These are phyloP conservation scores for Fonsecaea erecta DNA, from an alignment of 2,329 filamentous ascomycete species.

Conservation along the genomic window DNA sequence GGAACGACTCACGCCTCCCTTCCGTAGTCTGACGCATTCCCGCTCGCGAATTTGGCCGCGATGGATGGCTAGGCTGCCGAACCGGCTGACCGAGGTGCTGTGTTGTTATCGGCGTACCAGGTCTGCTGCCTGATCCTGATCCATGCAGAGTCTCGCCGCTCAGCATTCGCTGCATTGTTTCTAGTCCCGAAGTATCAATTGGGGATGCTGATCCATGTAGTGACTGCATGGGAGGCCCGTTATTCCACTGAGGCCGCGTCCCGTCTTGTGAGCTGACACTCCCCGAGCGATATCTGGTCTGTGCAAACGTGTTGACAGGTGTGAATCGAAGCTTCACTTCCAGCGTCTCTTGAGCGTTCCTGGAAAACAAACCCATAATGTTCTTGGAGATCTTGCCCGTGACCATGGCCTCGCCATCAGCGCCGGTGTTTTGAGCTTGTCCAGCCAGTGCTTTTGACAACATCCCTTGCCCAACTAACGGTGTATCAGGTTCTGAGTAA, in stretches of 20 bases:
- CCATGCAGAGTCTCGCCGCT: constrained; percentile 43
- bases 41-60: constrained; percentile 34
- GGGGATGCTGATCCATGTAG: constrained; percentile 44
- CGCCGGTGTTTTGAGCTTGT: constrained; percentile 52
- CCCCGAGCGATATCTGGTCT: constrained; percentile 33
- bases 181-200: constrained; percentile 50
- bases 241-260: constrained; percentile 29
- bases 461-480: constrained; percentile 93
- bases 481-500: constrained; percentile 91
- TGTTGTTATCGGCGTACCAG: constrained; percentile 30
- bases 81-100: constrained; percentile 26
- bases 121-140: constrained; percentile 33
- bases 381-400: constrained; percentile 91
- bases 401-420: constrained; percentile 60
- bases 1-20: constrained; percentile 46
- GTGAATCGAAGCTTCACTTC: constrained; percentile 91
- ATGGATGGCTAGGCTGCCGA: constrained; percentile 24
- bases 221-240: constrained; percentile 20
- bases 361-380: constrained; percentile 79
- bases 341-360: constrained; percentile 79
- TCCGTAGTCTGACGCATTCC: constrained; percentile 43
- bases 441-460: constrained; percentile 80
- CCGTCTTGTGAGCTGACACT: constrained; percentile 37
- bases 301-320: constrained; percentile 61
- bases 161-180: constrained; percentile 51